Evolutionary conservation across 2,329 filamentous ascomycete species (phyloP).

Genomic region (Pseudogymnoascus sp.): DNA sequence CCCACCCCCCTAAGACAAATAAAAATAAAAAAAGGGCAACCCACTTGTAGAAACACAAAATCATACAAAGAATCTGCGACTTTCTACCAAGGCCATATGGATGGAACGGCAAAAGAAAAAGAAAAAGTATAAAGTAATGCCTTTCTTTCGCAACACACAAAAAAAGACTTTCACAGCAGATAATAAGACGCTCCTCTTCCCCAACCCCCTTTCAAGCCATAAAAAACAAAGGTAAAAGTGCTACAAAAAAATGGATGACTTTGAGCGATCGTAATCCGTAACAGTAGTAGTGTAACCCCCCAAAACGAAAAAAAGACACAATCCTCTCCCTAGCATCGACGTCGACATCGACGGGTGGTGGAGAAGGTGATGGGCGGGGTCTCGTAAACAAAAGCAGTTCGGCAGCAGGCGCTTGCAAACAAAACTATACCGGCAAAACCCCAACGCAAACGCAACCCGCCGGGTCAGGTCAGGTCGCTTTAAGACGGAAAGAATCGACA

Average conservation of each 20-base stretch:
- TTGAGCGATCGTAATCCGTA: background rate
- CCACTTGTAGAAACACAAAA: background rate
- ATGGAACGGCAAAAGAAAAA: slow-evolving; percentile 9
- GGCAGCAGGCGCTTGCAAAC: slow-evolving; percentile 15
- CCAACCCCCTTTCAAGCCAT: background rate
- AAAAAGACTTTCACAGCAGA: background rate
- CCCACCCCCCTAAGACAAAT: background rate
- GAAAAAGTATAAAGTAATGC: background rate
- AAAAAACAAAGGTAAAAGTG: background rate
- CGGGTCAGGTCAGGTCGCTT: slow-evolving; percentile 22
- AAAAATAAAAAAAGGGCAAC: background rate
- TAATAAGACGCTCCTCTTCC: background rate
- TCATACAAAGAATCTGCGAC: background rate
- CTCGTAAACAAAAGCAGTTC: slow-evolving; percentile 16
- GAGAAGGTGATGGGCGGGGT: background rate
- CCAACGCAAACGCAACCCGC: slow-evolving; percentile 23
- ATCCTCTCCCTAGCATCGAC: background rate
- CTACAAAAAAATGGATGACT: background rate
- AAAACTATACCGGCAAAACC: slow-evolving; percentile 21
- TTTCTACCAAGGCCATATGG: background rate
- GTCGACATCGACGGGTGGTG: background rate
- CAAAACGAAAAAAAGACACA: background rate
- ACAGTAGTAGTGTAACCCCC: background rate
- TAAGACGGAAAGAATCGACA: slow-evolving; percentile 23
- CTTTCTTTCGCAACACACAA: background rate